Conservation (phyloP, 1,284 basidiomycete genomes). For the Pseudozyma pruni region DNA sequence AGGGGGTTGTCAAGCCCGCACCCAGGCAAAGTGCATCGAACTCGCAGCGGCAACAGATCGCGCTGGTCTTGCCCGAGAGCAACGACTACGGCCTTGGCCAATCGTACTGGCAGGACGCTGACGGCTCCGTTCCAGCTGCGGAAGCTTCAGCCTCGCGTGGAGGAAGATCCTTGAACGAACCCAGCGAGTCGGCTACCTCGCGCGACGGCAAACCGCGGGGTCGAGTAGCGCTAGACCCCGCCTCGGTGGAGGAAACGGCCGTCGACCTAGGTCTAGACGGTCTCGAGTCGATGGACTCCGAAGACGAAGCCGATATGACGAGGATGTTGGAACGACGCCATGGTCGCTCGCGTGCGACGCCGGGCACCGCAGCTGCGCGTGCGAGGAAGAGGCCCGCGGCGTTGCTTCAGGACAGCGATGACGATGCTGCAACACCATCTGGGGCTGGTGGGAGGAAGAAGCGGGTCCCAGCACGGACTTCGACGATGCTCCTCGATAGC, state of each 20-base stretch:
- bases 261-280: slow-evolving; percentile 29
- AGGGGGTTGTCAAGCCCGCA: background rate
- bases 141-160: background rate
- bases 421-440: slow-evolving; percentile 5
- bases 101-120: slow-evolving; percentile 22
- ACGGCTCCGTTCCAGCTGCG: slow-evolving; percentile 1
- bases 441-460: slow-evolving; percentile 1
- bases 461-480: background rate
- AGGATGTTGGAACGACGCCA: slow-evolving; percentile 25
- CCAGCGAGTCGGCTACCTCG: background rate
- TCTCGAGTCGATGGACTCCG: slow-evolving; percentile 33
- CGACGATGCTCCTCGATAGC: slow-evolving; percentile 17
- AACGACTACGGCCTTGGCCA: slow-evolving; percentile 42
- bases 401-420: slow-evolving; percentile 27
- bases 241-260: slow-evolving; percentile 11
- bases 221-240: slow-evolving; percentile 19
- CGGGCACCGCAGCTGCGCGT: background rate
- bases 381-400: slow-evolving; percentile 20
- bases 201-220: slow-evolving; percentile 1
- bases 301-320: slow-evolving; percentile 42
- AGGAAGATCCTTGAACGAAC: background rate
- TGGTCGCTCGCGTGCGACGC: slow-evolving; percentile 9
- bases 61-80: slow-evolving; percentile 32
- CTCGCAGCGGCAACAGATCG: slow-evolving; percentile 8
- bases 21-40: background rate